phyloP scores from a whole-genome alignment of 805 yeast genomes.

The Metschnikowia sp. region DNA sequence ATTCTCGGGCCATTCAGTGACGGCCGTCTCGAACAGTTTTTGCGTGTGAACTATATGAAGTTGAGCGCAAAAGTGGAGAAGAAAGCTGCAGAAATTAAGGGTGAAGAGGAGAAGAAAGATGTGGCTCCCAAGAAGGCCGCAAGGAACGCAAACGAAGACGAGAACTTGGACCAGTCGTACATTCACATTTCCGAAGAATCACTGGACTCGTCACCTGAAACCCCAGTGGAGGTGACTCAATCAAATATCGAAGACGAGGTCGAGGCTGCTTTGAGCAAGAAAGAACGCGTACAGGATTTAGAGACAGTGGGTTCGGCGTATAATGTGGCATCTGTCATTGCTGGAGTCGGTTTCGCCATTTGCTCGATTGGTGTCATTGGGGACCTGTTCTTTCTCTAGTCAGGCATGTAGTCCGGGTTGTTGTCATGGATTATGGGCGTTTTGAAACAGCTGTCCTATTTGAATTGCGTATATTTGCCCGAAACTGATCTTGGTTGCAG shows the following conservation, averaged over 20 bases:
- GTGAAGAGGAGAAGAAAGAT: not conserved
- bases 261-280: conserved; percentile 40
- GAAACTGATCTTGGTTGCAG: no score
- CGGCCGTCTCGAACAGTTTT: not conserved
- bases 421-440: no score
- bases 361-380: conserved; percentile 58
- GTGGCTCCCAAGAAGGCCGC: not conserved
- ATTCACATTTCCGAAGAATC: conserved; percentile 41
- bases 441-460: no score
- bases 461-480: no score
- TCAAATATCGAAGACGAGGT: conserved; percentile 38
- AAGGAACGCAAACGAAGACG: conserved; percentile 8
- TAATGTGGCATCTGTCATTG: conserved; percentile 37
- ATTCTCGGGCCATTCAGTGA: conserved; percentile 6
- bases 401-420: not conserved
- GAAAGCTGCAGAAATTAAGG: not conserved
- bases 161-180: conserved; percentile 36
- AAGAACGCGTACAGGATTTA: conserved; percentile 30
- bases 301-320: conserved; percentile 35
- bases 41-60: not conserved
- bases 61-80: not conserved
- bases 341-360: conserved; percentile 46
- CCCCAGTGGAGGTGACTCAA: conserved; percentile 20
- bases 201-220: conserved; percentile 27
- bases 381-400: conserved; percentile 29